Conservation (phyloP, 495 filamentous ascomycete species). For the Friedmanniomyces simplex region DNA sequence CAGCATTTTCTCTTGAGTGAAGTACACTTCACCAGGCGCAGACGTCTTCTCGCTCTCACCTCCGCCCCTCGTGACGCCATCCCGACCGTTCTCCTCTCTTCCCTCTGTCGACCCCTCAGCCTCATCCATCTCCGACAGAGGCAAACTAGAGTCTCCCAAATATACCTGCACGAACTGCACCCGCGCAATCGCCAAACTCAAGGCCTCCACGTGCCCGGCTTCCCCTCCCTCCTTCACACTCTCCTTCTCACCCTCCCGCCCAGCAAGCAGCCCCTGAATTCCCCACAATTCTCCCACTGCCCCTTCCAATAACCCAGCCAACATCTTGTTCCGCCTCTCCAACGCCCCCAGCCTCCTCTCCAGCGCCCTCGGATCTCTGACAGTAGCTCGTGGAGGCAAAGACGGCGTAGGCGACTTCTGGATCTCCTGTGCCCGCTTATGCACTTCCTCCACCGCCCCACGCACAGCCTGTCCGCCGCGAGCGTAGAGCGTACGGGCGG, state of each 20-base stretch:
- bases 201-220: slow-evolving; percentile 32
- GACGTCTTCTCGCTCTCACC: background rate
- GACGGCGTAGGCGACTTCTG: slow-evolving; percentile 25
- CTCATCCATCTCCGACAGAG: slow-evolving; percentile 36
- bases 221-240: background rate
- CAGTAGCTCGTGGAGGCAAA: background rate
- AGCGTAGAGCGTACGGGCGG: slow-evolving; percentile 72
- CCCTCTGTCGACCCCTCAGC: background rate
- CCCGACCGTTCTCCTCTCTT: background rate
- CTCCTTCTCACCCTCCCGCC: background rate
- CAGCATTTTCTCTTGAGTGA: background rate
- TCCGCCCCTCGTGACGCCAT: background rate
- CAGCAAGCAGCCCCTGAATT: slow-evolving; percentile 30
- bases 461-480: slow-evolving; percentile 79
- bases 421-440: slow-evolving; percentile 58
- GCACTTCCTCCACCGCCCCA: slow-evolving; percentile 71
- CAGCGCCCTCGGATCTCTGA: slow-evolving; percentile 7
- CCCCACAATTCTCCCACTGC: slow-evolving; percentile 58
- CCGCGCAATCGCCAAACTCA: slow-evolving; percentile 59
- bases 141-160: slow-evolving; percentile 54
- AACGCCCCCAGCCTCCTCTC: slow-evolving; percentile 35
- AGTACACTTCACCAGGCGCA: background rate
- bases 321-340: slow-evolving; percentile 59
- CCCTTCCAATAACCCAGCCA: slow-evolving; percentile 63
- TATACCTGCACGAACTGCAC: slow-evolving; percentile 70